Evolutionary conservation across 805 yeast species (phyloP), one percentile per base, ranked within the genome.

Genomic region (Kodamaea jinghongensis): DNA sequence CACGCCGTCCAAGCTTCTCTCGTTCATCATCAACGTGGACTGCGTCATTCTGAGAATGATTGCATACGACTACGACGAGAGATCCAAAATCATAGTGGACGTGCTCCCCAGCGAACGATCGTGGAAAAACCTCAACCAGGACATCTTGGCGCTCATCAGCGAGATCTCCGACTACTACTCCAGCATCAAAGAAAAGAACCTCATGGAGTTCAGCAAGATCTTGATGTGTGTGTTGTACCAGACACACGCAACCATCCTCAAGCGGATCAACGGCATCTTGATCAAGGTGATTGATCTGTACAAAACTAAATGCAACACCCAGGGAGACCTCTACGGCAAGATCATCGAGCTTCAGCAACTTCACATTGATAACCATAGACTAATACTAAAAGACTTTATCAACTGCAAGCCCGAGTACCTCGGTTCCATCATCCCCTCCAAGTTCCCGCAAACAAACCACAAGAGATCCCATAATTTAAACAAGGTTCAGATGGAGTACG

Each of bases 41-140:
- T 54, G 73, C 6, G 39, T 71, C 12, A 45, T 71, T 31, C 56
- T 65, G 34, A 61, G 63, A 39, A 55, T 64, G 38, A 52, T 65
- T 3, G 66, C 60, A 3, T 63, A 65, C 42, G 66, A 63, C 43
- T 64, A 56, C 40, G 70, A 64, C 36, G 72, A 67, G 33, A 46
- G 64, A 8, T 58, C 58, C 26, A 61, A 61, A 23, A 40, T 44
- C 17, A 40, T 55, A 32, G 46, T 47, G 17, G 50, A 51, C 20
- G 47, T 48, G 8, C 42, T 47, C 6, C 58, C 55, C 8, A 52
- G 51, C 13, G 54, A 55, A 29, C 49, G 59, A n/a, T 53, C 60
- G 12, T 67, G 73, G 73, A 41, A 46, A n/a, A 51, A 64, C 5
- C 47, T 64, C 12, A 46, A 62, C 12, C 65, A 66, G 14, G 65